Evolutionary conservation across 306 rosid genomes (phyloP), one percentile per base, ranked within the genome.

Genomic region (Citrullus colocynthis): DNA sequence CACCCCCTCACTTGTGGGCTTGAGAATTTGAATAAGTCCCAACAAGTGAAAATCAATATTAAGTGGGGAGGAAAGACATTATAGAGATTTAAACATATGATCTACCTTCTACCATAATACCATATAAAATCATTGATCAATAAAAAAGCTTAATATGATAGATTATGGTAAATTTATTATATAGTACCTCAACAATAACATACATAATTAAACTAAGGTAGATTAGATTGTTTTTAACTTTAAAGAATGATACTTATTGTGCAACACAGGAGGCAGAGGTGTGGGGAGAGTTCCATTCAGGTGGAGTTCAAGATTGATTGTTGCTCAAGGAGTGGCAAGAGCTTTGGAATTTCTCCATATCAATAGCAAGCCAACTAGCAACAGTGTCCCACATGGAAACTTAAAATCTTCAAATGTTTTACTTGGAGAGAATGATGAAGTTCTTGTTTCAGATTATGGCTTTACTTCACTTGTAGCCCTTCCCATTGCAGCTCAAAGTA

Each of bases 261-360:
- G 37, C 66, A 76, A 65, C 80, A 74, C 75, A 88, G 91, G 77
- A 59, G 85, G 82, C 4, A 86, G 90, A 82, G 84, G 78, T 9
- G 81, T 10, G 72, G 65, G 81, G 48, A 78, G 93, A 34, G 83
- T 84, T 79, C 88, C 91, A 57, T 89, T 94, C 80, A 76, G 58
- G 37, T 94, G 96, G 96, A 67, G 77, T 76, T 84, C 88, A 61
- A 87, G 98, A 81, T 75, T 94, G 55, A 64, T 69, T 6, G 85
- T 90, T 34, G 96, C 98, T 71, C 80, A 55, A 69, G 91, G 84
- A 1, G 88, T 94, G 45, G 96, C 91, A 20, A 80, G 84, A 80
- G 98, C 90, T 71, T 39, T 94, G 78, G 88, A 84, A 56, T 92
- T 82, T 89, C 93, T 94, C 9, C 98, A 94, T 81, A 80, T 78